Base-by-base conservation (phyloP, 176 grass and related monocot genomes). In the Tillandsia leiboldiana region DNA sequence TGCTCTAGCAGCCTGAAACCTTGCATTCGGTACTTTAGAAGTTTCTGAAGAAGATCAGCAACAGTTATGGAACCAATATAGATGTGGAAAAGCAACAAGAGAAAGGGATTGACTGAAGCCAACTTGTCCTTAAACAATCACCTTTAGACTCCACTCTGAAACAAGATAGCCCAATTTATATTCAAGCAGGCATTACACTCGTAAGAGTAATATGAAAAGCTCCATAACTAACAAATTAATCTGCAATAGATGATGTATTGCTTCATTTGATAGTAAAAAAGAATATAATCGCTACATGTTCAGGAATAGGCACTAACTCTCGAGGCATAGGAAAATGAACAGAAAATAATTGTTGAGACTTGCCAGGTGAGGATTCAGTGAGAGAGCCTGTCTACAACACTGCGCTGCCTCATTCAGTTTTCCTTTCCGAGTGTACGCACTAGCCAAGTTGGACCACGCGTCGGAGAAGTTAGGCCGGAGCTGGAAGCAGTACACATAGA, bases 361-460 rank as follows among this genome's bases (percentile, higher is more conserved):
- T 15, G 15, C 52, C 15, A 54, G 52, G 13, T 12, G 12, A 54
- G 52, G 52, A 61, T 99, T 99, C 51, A 99, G 66, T 62, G 78
- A 72, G 80, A 99, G 94, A 67, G 94, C 94, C 67, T 99, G 90
- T 71, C 80, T 84, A 74, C 94, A 99, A 67, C 94, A 99, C 75
- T 99, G 90, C 59, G 94, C 82, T 75, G 94, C 94, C 12, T 99
- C 94, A 56, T 78, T 81, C 73, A 99, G 77, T 81, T 87, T 93
- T 17, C 90, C 94, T 72, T 93, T 99, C 70, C 94, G 65, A 50
- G 94, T 99, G 73, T 99, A 99, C 48, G 94, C 94, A 53, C 94
- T 99, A 70, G 94, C 90, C 79, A 99, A 81, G 79, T 99, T 99
- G 81, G 94, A 93, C 94, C 94, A 99, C 33, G 94, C 94, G 88